Percentiles rank a stretch among this genome's conserved stretches.
Conservation (phyloP, 2,329 filamentous ascomycete genomes). For the Ceratocystis variospora region DNA sequence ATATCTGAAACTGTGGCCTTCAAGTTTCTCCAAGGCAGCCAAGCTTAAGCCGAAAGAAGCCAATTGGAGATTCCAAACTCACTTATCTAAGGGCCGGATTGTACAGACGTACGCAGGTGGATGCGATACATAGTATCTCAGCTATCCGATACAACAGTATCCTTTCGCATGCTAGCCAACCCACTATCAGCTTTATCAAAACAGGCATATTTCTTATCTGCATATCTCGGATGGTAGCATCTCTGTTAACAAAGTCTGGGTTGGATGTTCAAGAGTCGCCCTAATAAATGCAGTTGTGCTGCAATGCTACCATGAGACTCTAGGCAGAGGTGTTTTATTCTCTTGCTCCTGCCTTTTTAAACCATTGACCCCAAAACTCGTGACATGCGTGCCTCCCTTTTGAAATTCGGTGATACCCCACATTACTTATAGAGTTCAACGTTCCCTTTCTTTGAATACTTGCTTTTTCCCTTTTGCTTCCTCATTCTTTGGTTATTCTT, state of each 20-base stretch:
- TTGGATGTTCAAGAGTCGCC: too few species aligned
- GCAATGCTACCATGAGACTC: too few species aligned
- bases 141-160: too few species aligned
- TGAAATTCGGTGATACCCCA: neutral
- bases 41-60: conserved; percentile 1
- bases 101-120: too few species aligned
- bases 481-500: neutral
- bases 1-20: neutral
- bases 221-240: too few species aligned
- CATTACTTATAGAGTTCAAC: neutral
- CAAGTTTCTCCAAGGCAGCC: neutral
- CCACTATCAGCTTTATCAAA: too few species aligned
- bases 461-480: neutral
- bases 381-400: neutral
- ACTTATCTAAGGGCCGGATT: too few species aligned
- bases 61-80: neutral
- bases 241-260: too few species aligned
- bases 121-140: too few species aligned
- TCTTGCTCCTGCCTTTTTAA: neutral
- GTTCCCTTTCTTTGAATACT: neutral
- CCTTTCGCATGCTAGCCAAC: too few species aligned
- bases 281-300: too few species aligned
- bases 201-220: too few species aligned
- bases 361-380: neutral
- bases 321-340: neutral